Conservation (phyloP, 495 filamentous ascomycete species). For the Penicillium ucsense region DNA sequence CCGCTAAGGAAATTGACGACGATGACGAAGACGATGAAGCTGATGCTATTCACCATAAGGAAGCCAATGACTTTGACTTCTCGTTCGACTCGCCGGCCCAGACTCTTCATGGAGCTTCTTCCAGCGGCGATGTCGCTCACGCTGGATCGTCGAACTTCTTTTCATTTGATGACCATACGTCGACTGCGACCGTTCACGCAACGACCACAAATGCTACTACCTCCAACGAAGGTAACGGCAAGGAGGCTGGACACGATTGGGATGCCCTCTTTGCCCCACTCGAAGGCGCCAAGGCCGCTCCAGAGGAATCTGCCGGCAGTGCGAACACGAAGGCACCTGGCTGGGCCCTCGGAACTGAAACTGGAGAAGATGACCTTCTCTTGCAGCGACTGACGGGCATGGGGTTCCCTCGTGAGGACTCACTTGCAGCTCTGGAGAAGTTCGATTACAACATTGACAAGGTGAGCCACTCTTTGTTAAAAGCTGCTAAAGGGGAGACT, state of each 20-base stretch:
- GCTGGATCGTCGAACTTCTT: conserved; percentile 29
- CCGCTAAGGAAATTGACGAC: conserved; percentile 63
- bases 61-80: conserved; percentile 59
- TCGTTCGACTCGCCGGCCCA: conserved; percentile 46
- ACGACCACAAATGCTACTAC: conserved; percentile 1
- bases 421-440: conserved; percentile 81
- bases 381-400: conserved; percentile 83
- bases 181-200: conserved; percentile 24
- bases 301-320: conserved; percentile 16
- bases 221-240: conserved; percentile 20
- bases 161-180: conserved; percentile 42
- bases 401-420: conserved; percentile 74
- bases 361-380: conserved; percentile 82
- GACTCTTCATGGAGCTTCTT: conserved; percentile 11
- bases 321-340: conserved; percentile 38
- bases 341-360: conserved; percentile 61
- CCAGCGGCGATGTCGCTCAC: conserved; percentile 12
- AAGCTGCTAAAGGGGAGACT: background rate
- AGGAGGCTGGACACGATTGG: conserved; percentile 63
- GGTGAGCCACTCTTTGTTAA: conserved; percentile 45
- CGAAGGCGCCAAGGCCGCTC: conserved; percentile 43
- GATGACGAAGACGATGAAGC: conserved; percentile 45
- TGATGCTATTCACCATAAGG: conserved; percentile 24
- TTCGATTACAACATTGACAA: conserved; percentile 93
- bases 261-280: conserved; percentile 86